Evolutionary conservation across 768 basidiomycete species (phyloP), one percentile per base, ranked within the genome.

Genomic region (Naganishia vaughanmartiniae): DNA sequence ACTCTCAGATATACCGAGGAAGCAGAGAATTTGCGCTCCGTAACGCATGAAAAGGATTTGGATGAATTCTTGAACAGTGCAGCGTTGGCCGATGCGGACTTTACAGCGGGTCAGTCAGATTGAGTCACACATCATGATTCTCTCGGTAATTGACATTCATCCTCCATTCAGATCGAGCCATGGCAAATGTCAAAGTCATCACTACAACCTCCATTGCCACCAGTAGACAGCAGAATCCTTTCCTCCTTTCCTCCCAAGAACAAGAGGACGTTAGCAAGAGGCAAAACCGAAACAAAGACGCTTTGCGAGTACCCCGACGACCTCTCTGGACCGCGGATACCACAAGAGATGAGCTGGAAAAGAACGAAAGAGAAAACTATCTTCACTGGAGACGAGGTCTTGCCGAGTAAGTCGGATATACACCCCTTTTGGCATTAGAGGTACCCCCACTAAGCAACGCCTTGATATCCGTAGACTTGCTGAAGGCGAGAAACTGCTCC

Each of bases 61-160:
- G 93, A 97, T 74, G 95, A 94, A 81, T 99, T 99, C 80, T 82
- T 99, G 67, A 94, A 87, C 77, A 96, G 92, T 15, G 96, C 96
- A 12, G 90, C 93, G 76, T 84, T 99, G 67, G 96, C 96, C 17
- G 95, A 90, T 63, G 90, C 90, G 14, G 92, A 99, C 75, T 99
- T 99, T 78, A 91, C 92, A 21, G 95, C 95, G 42, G 95, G 94
- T 95, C 71, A 42, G 87, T 73, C 48, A 7, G 24, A 51, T 10
- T 83, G 85, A 7, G 80, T 83, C 46, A 76, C 45, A 21, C 28
- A 28, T 15, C 26, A 21, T 48, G 15, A 26, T 21, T 9, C 26
- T 48, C 39, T 28, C 31, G 46, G 34, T 56, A 48, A 24, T 4
- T 42, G 26, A 45, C 36, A 0, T 4, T 30, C 26, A 26, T 34